Base-by-base conservation (phyloP, 495 filamentous ascomycete species). In the Physcia stellaris region DNA sequence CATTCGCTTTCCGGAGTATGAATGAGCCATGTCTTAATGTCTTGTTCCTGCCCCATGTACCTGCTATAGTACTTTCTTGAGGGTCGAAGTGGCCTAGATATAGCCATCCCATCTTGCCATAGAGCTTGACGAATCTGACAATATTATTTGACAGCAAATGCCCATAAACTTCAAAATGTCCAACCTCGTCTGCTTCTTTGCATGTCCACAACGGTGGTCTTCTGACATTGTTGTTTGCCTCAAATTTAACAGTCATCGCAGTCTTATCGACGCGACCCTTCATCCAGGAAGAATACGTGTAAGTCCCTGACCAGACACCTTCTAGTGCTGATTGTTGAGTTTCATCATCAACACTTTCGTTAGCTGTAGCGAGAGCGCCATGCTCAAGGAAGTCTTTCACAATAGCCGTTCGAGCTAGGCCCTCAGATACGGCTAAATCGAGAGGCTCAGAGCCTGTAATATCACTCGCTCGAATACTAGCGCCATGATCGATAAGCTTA, bases 41-140 rank as follows among this genome's bases (percentile, higher is more conserved):
- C 38, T 30, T 37, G 34, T 23, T 43, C 6, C 23, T 15, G 15
- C 33, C 40, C 40, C 40, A 37, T 23, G 23, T 36, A 4, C 40
- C 34, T 20, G 10, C 11, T 28, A 43, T 38, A 6, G 13, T 16
- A 16, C 20, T 28, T 18, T 23, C 13, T 2, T 36, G 24, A 20
- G 32, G 17, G 15, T 38, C 40, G 23, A 43, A 29, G 6, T 19
- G n/a, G 2, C 40, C 33, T 4, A 37, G 33, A 37, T 16, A 38
- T 0, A 37, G 19, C 33, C 33, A 38, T 10, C 33, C 40, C 2
- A 0, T 0, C 11, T 12, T 27, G 4, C 37, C 1, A 4, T 21
- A 32, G 19, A 32, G 24, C 13, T 31, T 31, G 6, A 26, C 21
- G 16, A 43, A 38, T 19, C 19, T 12, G 13, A 43, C 26, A 3